phyloP scores from a whole-genome alignment of 257 asterid genomes.

The Asclepias syriaca region DNA sequence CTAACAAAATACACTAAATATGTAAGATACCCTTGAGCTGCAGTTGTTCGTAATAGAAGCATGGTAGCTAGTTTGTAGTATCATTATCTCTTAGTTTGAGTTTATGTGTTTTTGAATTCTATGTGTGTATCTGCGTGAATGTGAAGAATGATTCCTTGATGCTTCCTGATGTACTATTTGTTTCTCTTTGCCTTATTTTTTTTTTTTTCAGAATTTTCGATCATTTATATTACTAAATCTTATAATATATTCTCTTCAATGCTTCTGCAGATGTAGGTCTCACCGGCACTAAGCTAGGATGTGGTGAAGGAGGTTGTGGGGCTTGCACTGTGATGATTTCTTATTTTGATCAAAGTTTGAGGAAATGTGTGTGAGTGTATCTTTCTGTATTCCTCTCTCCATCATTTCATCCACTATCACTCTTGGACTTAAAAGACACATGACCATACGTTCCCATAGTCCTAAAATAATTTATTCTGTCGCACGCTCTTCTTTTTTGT shows the following conservation, averaged over 20 bases:
- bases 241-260: constrained; percentile 19
- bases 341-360: constrained; percentile 56
- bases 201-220: background rate
- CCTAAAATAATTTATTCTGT: background rate
- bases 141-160: background rate
- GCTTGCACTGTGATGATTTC: constrained; percentile 99
- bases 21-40: background rate
- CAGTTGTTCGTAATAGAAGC: background rate
- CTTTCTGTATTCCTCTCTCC: constrained; percentile 16
- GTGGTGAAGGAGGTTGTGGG: constrained; percentile 99
- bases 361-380: constrained; percentile 88
- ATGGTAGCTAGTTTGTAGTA: background rate
- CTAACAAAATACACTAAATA: background rate
- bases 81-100: background rate
- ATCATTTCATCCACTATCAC: background rate
- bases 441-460: background rate
- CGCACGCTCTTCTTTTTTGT: background rate
- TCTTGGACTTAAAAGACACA: background rate
- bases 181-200: background rate
- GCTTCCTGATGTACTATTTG: background rate
- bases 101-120: background rate
- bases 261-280: constrained; percentile 59
- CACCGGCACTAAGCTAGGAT: constrained; percentile 97
- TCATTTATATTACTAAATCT: constrained; percentile 5
- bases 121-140: background rate